Evolutionary conservation across 768 basidiomycete genomes (phyloP).

Genomic region (Fistulinella prunicolor): DNA sequence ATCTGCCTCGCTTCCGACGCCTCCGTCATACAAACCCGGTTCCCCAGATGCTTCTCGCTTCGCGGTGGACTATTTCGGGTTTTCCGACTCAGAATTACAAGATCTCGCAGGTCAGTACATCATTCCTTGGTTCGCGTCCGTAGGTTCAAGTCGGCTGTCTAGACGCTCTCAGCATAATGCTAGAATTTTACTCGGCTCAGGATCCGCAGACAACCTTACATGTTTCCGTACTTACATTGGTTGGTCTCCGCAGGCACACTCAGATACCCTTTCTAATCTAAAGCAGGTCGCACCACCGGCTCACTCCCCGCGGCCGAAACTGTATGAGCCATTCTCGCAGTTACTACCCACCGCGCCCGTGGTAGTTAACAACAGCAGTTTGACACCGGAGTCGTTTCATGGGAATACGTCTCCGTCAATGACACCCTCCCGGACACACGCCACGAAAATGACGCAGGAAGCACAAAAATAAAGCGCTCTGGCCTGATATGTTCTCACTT

Average conservation of each 20-base stretch:
- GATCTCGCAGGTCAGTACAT: slow-evolving; percentile 54
- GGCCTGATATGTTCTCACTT: slow-evolving; percentile 31
- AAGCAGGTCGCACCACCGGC: slow-evolving; percentile 51
- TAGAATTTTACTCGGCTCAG: slow-evolving; percentile 72
- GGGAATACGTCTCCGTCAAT: slow-evolving; percentile 52
- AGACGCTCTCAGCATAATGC: slow-evolving; percentile 65
- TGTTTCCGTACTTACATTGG: slow-evolving; percentile 47
- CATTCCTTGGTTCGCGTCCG: neutral
- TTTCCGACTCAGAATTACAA: slow-evolving; percentile 56
- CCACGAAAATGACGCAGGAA: slow-evolving; percentile 14
- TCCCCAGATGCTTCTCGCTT: slow-evolving; percentile 69
- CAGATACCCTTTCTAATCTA: slow-evolving; percentile 6
- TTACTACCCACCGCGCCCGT: slow-evolving; percentile 19
- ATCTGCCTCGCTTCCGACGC: slow-evolving; percentile 75
- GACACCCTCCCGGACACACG: slow-evolving; percentile 23
- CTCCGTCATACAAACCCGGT: slow-evolving; percentile 71
- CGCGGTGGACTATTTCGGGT: slow-evolving; percentile 63
- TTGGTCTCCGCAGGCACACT: slow-evolving; percentile 33
- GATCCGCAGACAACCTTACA: slow-evolving; percentile 50
- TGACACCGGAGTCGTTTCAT: slow-evolving; percentile 60
- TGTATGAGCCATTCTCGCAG: slow-evolving; percentile 43
- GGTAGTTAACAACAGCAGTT: slow-evolving; percentile 34
- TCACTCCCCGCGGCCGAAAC: slow-evolving; percentile 32
- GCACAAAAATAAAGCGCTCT: slow-evolving; percentile 13
- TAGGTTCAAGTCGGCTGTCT: slow-evolving; percentile 4